Base-by-base conservation (phyloP, 2,329 filamentous ascomycete genomes). In the Arthrobotrys musiformis region DNA sequence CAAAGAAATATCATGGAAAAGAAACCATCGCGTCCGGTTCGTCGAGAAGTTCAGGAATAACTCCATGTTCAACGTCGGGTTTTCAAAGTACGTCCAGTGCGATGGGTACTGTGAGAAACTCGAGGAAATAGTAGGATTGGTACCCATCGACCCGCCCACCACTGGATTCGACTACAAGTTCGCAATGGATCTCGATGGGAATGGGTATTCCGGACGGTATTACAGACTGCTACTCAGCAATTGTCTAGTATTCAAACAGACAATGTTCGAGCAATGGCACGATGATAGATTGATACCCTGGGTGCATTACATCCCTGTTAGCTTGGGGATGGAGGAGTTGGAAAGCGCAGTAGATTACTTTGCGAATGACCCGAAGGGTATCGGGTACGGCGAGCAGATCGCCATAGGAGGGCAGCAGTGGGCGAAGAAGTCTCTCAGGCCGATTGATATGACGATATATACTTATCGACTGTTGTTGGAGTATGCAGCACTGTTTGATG, bases 381-480 rank as follows among this genome's bases (percentile, higher is more conserved):
- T 86, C 79, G 74, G 75, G 22, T 83, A 84, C 70, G 89, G 87
- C 0, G 82, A 82, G 28, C 82, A 84, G 28, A 86, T 91, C 74
- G 89, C 88, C 0, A 84, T 86, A 58, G 81, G 83, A 6, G 89
- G 90, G 0, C 83, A 84, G 7, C 84, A 85, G 7, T 91, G 89
- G 90, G 86, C 86, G 54, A 80, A 79, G 0, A 86, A 84, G 79
- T 86, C 86, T 9, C 80, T 91, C 35, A 81, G 89, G 46, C 87
- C 88, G 50, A 85, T 87, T 40, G 89, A 92, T 81, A 86, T 89
- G 80, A 85, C 86, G 28, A 84, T 88, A 1, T 90, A 90, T 84
- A 84, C 88, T 28, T 90, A 90, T 79, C 84, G 90, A 60, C 80
- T 91, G 72, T 78, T 91, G 79, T 80, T 91, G 24, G 90, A 91